These are phyloP conservation scores for Globisporangium nagaii DNA, from an alignment of 352 stramenopile genomes.

Conservation along the genomic window DNA sequence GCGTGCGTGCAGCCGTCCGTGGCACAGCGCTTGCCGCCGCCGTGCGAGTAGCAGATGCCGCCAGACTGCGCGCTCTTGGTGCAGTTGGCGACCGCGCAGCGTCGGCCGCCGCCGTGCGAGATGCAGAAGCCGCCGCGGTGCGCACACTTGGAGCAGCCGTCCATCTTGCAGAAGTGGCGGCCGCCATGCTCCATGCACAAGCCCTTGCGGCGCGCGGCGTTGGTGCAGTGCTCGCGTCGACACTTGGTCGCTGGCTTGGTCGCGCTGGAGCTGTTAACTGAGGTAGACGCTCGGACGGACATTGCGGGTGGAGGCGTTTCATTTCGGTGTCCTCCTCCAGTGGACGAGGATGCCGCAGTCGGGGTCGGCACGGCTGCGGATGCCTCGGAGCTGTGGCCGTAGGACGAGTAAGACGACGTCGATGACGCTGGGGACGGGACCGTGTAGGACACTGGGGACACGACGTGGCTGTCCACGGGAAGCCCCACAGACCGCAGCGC, in stretches of 20 bases:
- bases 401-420: conserved; percentile 13
- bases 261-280: neutral
- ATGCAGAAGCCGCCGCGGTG: conserved; percentile 81
- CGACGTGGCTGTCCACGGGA: neutral
- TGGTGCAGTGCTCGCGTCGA: conserved; percentile 62
- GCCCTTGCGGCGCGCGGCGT: conserved; percentile 69
- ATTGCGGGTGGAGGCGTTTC: conserved; percentile 5
- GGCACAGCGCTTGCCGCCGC: conserved; percentile 76
- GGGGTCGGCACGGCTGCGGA: neutral
- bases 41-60: conserved; percentile 82
- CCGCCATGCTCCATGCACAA: conserved; percentile 87
- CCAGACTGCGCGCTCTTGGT: conserved; percentile 77
- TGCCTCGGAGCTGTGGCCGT: conserved; percentile 3
- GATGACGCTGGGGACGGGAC: conserved; percentile 7
- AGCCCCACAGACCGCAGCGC: conserved; percentile 4
- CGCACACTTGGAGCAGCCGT: conserved; percentile 76
- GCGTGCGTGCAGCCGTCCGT: conserved; percentile 71
- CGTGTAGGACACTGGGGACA: neutral
- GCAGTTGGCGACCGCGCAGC: conserved; percentile 68
- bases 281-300: conserved; percentile 15
- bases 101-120: conserved; percentile 69
- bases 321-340: no score
- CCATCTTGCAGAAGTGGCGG: conserved; percentile 82
- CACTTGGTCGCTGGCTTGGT: conserved; percentile 26
- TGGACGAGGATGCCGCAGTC: no score